Percentiles rank a stretch among this genome's conserved stretches.
phyloP scores from a whole-genome alignment of 495 filamentous ascomycete genomes.

The Copromyces sp. region DNA sequence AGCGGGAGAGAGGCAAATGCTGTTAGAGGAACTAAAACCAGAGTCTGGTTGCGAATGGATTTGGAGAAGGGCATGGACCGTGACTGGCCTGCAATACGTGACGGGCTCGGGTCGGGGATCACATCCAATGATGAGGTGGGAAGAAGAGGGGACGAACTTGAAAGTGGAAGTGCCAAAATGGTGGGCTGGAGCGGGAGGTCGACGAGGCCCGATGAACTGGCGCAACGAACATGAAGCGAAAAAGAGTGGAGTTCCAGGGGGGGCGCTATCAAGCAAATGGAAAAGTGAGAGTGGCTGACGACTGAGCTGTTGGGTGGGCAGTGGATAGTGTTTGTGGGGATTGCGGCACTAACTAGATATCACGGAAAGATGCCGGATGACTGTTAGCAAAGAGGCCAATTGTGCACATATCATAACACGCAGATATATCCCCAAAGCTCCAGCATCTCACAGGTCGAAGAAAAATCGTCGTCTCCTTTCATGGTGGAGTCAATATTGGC shows the following conservation, averaged over 20 bases:
- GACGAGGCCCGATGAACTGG: neutral
- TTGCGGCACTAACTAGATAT: neutral
- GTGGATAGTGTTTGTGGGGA: neutral
- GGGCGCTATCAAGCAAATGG: neutral
- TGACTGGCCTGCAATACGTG: neutral
- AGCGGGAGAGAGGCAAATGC: neutral
- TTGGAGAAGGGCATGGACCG: neutral
- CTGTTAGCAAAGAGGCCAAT: neutral
- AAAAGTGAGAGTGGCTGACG: neutral
- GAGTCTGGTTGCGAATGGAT: neutral
- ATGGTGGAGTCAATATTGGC: neutral
- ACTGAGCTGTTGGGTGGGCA: neutral
- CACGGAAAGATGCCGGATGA: neutral
- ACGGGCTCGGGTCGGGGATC: neutral
- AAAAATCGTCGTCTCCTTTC: neutral
- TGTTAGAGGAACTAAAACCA: neutral
- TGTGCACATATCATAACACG: neutral
- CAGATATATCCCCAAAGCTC: neutral
- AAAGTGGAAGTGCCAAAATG: constrained; percentile 20
- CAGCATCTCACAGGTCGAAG: neutral
- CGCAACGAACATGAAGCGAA: neutral
- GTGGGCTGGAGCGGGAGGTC: neutral
- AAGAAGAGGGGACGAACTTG: neutral
- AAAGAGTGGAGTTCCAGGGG: neutral
- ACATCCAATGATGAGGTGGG: neutral